Evolutionary conservation across 176 grass and related monocot species (phyloP).

Genomic region (Eleusine coracana): DNA sequence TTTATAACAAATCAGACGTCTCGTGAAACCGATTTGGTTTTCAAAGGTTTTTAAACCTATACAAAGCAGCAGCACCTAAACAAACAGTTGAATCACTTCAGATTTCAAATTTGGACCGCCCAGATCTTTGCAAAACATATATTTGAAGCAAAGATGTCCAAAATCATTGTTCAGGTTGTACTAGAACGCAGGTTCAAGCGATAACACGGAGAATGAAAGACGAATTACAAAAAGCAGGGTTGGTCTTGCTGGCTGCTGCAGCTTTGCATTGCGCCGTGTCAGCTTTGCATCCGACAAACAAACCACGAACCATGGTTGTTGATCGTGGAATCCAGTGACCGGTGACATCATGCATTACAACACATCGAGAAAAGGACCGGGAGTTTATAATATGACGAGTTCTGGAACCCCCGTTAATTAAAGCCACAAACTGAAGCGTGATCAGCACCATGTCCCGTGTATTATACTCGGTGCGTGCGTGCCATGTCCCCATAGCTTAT

Average conservation of each 20-base stretch:
- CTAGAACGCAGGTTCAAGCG: too few relatives aligned
- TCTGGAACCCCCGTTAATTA: conserved; percentile 11
- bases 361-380: not conserved
- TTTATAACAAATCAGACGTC: too few relatives aligned
- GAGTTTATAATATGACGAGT: not conserved
- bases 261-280: not conserved
- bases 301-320: not conserved
- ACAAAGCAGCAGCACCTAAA: too few relatives aligned
- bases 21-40: too few relatives aligned
- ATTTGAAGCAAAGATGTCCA: not conserved
- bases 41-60: too few relatives aligned
- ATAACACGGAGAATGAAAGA: too few relatives aligned
- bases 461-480: not conserved
- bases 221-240: too few relatives aligned
- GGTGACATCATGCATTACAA: conserved; percentile 38
- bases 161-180: too few relatives aligned
- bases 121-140: not conserved
- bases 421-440: not conserved
- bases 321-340: not conserved
- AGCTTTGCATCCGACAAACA: conserved; percentile 12
- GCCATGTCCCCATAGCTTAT: not conserved
- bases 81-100: not conserved
- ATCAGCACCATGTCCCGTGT: not conserved
- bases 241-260: not conserved
- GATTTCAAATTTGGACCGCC: not conserved